phyloP scores from a whole-genome alignment of 768 basidiomycete genomes.

The Phaeotremella skinneri region DNA sequence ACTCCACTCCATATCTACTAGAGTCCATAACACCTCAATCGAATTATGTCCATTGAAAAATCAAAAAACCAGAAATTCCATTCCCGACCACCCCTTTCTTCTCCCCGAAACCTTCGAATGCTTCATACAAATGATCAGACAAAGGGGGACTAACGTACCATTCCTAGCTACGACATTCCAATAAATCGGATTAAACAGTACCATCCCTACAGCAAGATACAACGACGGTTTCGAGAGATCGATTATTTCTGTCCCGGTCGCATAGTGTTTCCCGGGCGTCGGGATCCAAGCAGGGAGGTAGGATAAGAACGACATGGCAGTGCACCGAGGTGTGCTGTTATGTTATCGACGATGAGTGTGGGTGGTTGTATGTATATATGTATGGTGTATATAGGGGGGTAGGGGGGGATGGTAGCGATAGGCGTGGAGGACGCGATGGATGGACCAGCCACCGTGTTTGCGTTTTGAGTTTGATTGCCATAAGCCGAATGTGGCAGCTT shows the following conservation, averaged over 20 bases:
- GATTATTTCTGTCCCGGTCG: slow-evolving; percentile 50
- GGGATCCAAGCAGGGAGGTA: slow-evolving; percentile 38
- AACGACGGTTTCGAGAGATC: slow-evolving; percentile 68
- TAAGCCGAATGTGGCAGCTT: too few species aligned
- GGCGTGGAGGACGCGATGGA: too few species aligned
- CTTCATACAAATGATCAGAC: neutral
- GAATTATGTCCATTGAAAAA: neutral
- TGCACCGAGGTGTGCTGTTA: too few species aligned
- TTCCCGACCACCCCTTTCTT: neutral
- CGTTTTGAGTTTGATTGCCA: too few species aligned
- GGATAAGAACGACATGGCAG: too few species aligned
- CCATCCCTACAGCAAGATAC: slow-evolving; percentile 64
- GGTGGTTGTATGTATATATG: too few species aligned
- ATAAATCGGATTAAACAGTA: slow-evolving; percentile 85
- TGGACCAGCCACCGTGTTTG: too few species aligned
- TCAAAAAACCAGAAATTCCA: neutral
- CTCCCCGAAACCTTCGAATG: neutral
- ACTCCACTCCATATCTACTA: too few species aligned
- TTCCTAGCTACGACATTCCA: slow-evolving; percentile 96
- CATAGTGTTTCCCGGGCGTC: slow-evolving; percentile 26
- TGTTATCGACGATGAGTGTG: too few species aligned
- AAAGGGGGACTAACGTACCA: slow-evolving; percentile 58
- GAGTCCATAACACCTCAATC: too few species aligned
- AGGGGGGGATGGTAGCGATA: too few species aligned
- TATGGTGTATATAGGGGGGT: too few species aligned